Evolutionary conservation across 2,329 filamentous ascomycete genomes (phyloP), one percentile per base, ranked within the genome.

Genomic region (Cladophialophora yegresii): DNA sequence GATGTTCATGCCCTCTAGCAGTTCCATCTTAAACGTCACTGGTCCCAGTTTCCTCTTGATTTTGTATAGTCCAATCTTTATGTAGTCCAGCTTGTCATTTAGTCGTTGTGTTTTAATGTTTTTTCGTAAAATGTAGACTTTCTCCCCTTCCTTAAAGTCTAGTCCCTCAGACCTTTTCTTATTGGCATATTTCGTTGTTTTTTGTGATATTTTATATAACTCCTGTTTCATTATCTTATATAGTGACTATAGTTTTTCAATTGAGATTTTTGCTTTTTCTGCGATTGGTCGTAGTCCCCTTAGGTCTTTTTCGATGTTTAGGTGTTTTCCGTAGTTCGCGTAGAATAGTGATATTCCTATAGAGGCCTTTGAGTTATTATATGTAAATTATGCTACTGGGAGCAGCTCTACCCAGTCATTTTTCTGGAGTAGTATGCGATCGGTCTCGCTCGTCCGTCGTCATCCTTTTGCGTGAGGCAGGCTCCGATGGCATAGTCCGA

Each of bases 401-500:
- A 54, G 8, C 5, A 54, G 26, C 10, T 54, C 50, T 10, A 54
- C 12, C 16, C 32, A 12, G 12, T 57, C 16, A 57, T 57, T 2
- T 47, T 43, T 30, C 36, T 30, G 6, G 22, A 57, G 23, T 23
- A 57, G 63, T 36, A 67, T 67, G 13, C 65, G 20, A 43, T 62
- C 33, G 22, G 50, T 58, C 62, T 63, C 58, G 10, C 47, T 45
- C 33, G 69, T 20, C 5, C 62, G 47, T 57, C 13, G 6, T 20
- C 32, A 2, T 50, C 54, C 43, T 54, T 50, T 43, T 71, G 51
- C 13, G 26, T 64, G 6, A 69, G 36, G 32, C 23, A 60, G 1
- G 32, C 54, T 33, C 9, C 40, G 22, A 69, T 68, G 4, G 36
- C 61, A n/a, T n/a, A 26, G 30, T 68, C 49, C n/a, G 23, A 70